phyloP scores from a whole-genome alignment of 1,284 basidiomycete genomes.

The Cutaneotrichosporon arboriforme region DNA sequence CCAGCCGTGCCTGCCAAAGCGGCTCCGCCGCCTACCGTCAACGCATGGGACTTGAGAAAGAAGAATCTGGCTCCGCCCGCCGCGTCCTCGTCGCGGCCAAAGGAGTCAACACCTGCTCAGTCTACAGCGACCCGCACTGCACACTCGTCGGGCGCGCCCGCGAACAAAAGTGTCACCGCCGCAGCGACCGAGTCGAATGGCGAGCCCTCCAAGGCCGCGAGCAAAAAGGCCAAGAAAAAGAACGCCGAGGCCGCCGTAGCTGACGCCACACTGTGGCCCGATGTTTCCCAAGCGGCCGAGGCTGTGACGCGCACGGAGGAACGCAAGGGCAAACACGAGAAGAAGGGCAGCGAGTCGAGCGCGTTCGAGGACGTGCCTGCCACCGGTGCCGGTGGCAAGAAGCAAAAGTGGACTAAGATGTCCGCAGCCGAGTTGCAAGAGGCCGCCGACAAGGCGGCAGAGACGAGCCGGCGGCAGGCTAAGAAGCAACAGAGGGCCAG shows the following conservation, averaged over 20 bases:
- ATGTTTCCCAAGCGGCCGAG: conserved; percentile 32
- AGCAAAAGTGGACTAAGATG: conserved; percentile 48
- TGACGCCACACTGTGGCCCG: conserved; percentile 39
- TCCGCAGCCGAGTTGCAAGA: conserved; percentile 47
- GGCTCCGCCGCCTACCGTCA: conserved; percentile 31
- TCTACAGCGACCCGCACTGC: neutral
- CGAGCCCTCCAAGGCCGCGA: neutral
- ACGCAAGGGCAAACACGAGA: conserved; percentile 28
- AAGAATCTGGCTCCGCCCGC: conserved; percentile 20
- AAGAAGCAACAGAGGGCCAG: conserved; percentile 19
- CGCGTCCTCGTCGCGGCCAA: neutral
- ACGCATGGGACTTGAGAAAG: conserved; percentile 42
- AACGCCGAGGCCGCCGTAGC: conserved; percentile 14
- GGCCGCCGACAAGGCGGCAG: conserved; percentile 44
- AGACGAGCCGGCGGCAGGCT: conserved; percentile 22
- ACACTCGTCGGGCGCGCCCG: neutral
- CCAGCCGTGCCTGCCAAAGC: conserved; percentile 12
- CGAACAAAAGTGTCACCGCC: neutral
- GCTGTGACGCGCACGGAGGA: conserved; percentile 23
- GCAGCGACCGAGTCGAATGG: neutral
- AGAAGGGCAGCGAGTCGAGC: conserved; percentile 22
- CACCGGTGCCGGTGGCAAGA: conserved; percentile 27
- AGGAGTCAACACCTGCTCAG: conserved; percentile 6
- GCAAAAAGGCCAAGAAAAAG: conserved; percentile 19
- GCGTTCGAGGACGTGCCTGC: conserved; percentile 12